Evolutionary conservation across 2,329 filamentous ascomycete species (phyloP).

Genomic region (Neonectria coccinea): DNA sequence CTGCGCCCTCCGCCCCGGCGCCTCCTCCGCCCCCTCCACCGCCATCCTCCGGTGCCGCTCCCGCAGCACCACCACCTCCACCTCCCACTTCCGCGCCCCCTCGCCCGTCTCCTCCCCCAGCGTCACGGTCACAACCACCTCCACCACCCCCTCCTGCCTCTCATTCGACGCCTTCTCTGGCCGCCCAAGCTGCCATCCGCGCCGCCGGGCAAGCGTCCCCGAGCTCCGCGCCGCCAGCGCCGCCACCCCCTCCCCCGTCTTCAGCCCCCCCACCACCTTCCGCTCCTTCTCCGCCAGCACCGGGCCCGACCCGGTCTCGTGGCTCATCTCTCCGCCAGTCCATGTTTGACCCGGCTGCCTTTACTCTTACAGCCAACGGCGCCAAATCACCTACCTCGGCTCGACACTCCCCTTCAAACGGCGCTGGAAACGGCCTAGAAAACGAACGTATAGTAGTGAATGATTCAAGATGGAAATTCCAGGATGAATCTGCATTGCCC

Average conservation of each 20-base stretch:
- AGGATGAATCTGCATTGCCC: slow-evolving; percentile 82
- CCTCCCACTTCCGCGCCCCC: slow-evolving; percentile 55
- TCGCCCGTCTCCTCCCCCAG: slow-evolving; percentile 52
- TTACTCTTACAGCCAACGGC: slow-evolving; percentile 77
- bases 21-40: slow-evolving; percentile 56
- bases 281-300: slow-evolving; percentile 55
- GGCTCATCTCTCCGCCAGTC: slow-evolving; percentile 66
- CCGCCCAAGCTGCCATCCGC: slow-evolving; percentile 58
- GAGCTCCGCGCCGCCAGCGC: slow-evolving; percentile 52
- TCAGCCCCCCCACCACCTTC: slow-evolving; percentile 56
- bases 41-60: slow-evolving; percentile 55
- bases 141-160: slow-evolving; percentile 46
- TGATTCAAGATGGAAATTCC: slow-evolving; percentile 88
- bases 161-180: slow-evolving; percentile 52
- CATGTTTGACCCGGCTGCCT: slow-evolving; percentile 80
- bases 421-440: slow-evolving; percentile 35
- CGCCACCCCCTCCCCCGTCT: slow-evolving; percentile 52
- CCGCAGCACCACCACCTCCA: slow-evolving; percentile 54
- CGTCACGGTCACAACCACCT: slow-evolving; percentile 48
- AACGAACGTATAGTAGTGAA: slow-evolving; percentile 69
- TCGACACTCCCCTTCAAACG: slow-evolving; percentile 50
- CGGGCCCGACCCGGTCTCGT: slow-evolving; percentile 53
- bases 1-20: slow-evolving; percentile 51
- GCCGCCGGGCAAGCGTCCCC: slow-evolving; percentile 57
- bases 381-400: slow-evolving; percentile 62